Conservation (phyloP, 2,329 filamentous ascomycete species). For the Ophiocordyceps camponoti-saundersi region DNA sequence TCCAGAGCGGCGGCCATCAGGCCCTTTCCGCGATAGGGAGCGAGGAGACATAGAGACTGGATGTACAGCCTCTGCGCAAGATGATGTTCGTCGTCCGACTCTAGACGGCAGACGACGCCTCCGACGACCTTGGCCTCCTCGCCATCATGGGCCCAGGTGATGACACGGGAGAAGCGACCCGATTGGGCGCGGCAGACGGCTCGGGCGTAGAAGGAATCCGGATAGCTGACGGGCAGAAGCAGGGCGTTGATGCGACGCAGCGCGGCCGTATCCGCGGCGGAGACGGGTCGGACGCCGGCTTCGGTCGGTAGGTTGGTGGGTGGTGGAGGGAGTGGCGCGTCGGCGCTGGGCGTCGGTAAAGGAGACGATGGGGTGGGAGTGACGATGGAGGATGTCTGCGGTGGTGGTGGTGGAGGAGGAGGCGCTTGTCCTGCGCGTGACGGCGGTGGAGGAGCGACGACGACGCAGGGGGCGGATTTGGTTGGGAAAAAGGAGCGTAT, state of each 20-base stretch:
- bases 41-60: slow-evolving; percentile 44
- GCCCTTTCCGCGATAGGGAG: slow-evolving; percentile 44
- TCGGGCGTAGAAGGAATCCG: slow-evolving; percentile 44
- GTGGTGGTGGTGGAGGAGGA: slow-evolving; percentile 9
- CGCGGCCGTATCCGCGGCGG: slow-evolving; percentile 33
- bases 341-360: slow-evolving; percentile 8
- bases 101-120: slow-evolving; percentile 44
- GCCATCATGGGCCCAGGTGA: slow-evolving; percentile 34
- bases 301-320: slow-evolving; percentile 23
- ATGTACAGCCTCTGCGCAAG: slow-evolving; percentile 38
- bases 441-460: slow-evolving; percentile 9
- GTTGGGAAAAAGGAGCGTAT: slow-evolving; percentile 46
- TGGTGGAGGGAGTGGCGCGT: slow-evolving; percentile 6
- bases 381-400: slow-evolving; percentile 6
- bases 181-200: slow-evolving; percentile 31
- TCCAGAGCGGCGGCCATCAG: slow-evolving; percentile 40
- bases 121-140: slow-evolving; percentile 36
- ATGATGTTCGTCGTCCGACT: slow-evolving; percentile 13
- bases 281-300: slow-evolving; percentile 34
- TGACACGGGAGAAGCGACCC: slow-evolving; percentile 40
- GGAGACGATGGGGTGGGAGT: slow-evolving; percentile 3
- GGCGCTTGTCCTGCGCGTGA: slow-evolving; percentile 3
- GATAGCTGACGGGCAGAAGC: slow-evolving; percentile 45
- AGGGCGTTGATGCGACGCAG: slow-evolving; percentile 49
- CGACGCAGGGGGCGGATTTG: slow-evolving; percentile 15